Evolutionary conservation across 2,329 filamentous ascomycete species (phyloP).

Genomic region (Ascochyta fabae): DNA sequence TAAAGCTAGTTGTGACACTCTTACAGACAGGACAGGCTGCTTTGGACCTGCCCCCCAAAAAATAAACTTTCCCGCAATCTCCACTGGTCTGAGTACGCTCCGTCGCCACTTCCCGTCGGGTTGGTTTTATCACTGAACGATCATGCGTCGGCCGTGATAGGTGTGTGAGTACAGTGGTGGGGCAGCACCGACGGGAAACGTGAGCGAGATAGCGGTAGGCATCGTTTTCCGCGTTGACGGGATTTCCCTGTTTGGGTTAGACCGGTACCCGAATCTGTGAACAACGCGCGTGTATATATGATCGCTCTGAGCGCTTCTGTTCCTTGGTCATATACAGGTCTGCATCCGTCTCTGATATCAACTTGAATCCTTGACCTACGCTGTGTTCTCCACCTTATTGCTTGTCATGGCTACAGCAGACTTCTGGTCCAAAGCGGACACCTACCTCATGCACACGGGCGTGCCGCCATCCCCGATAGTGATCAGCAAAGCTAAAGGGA

Average conservation of each 20-base stretch:
- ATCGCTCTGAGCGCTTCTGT: neutral
- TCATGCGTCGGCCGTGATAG: neutral
- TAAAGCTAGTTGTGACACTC: too few species aligned
- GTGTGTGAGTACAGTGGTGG: neutral
- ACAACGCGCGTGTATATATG: neutral
- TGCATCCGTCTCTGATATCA: neutral
- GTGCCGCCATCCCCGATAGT: conserved; percentile 7
- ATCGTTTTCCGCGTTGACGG: neutral
- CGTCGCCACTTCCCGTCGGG: too few species aligned
- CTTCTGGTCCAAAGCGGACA: conserved; percentile 8
- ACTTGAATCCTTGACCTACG: neutral
- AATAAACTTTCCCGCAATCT: too few species aligned
- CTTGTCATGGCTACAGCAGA: neutral
- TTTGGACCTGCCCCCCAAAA: too few species aligned
- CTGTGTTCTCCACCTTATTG: neutral
- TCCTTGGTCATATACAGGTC: neutral
- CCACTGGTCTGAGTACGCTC: too few species aligned
- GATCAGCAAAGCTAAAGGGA: conserved; percentile 6
- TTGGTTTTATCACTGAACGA: too few species aligned
- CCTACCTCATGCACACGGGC: conserved; percentile 12
- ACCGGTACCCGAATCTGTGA: neutral
- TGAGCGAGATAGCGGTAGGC: neutral
- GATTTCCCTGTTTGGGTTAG: neutral
- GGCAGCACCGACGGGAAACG: neutral
- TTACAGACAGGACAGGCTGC: too few species aligned